A percentile compares a stretch with the other conserved stretches of the same genome.
phyloP scores from a whole-genome alignment of 2,329 filamentous ascomycete genomes.

The Leptoxyphium fumago region DNA sequence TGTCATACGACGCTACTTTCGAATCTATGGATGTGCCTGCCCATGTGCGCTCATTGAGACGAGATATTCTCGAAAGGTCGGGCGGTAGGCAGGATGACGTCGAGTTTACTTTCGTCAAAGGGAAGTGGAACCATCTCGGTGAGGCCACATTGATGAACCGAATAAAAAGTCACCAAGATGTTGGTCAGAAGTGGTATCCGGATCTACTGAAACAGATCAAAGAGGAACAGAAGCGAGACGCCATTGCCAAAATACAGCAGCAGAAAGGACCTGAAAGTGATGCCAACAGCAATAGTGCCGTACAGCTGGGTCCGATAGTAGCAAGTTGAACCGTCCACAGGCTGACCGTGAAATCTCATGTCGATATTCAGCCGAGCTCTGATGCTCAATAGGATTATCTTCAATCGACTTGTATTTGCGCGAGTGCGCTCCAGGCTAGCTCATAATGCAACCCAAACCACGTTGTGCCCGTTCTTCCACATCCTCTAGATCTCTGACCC shows the following conservation, averaged over 20 bases:
- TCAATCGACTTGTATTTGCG: too few relatives aligned
- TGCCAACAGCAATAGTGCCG: too few relatives aligned
- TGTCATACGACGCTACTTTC: conserved; percentile 64
- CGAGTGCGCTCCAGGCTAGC: background rate
- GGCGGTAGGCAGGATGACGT: conserved; percentile 54
- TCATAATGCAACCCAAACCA: background rate
- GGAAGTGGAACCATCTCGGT: conserved; percentile 52
- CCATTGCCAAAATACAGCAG: background rate
- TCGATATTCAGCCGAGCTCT: too few relatives aligned
- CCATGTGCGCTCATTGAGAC: conserved; percentile 46
- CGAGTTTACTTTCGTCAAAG: conserved; percentile 71
- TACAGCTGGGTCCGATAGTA: too few relatives aligned
- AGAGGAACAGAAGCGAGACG: conserved; percentile 21
- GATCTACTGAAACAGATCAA: conserved; percentile 28
- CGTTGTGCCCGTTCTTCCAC: background rate
- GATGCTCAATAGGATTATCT: too few relatives aligned
- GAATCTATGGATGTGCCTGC: conserved; percentile 59
- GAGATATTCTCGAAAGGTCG: conserved; percentile 41
- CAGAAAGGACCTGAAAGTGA: background rate
- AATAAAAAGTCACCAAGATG: conserved; percentile 76
- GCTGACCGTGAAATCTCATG: too few relatives aligned
- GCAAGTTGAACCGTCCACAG: too few relatives aligned
- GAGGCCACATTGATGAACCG: conserved; percentile 76
- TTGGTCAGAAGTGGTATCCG: conserved; percentile 59
- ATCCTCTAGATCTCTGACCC: background rate